Base-by-base conservation (phyloP, 148 eudicot species). In the Camellia sinensis region DNA sequence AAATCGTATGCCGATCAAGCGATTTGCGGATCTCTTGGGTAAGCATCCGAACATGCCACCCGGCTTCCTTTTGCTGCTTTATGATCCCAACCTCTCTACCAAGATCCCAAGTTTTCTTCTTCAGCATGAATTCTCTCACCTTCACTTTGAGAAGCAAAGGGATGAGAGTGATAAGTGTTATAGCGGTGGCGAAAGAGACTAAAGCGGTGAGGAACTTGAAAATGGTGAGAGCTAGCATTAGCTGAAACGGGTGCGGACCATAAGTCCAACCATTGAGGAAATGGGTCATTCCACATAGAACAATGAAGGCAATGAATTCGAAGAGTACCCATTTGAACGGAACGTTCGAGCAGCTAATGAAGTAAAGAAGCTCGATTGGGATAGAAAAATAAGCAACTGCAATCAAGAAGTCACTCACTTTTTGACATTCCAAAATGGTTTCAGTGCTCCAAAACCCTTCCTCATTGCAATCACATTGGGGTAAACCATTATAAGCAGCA, bases 211-310 rank as follows among this genome's bases (percentile, higher is more conserved):
- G 85, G 74, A 90, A 80, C 71, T 95, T 95, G 84, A 91, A 95
- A 56, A 91, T 77, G 22, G 97, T 93, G 17, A 95, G 89, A 9
- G 96, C 90, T 22, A 95, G 88, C 67, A 90, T 83, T 5, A 95
- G 86, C 67, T 90, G 96, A 71, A 95, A 95, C 2, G 89, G 81
- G 65, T 95, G 97, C 0, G 94, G 94, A 3, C 90, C 94, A 14
- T 91, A 95, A 64, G 98, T 92, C 97, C 96, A 93, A 10, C 94
- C 91, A 56, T 91, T 95, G 69, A 95, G 90, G 75, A 95, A 84
- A 88, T 95, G 98, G 44, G 98, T 95, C 93, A 90, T 87, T 22
- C 98, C 98, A 87, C 98, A 95, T 19, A 95, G 94, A 44, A 95
- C 97, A 78, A 95, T 95, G 88, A 95, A 95, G 67, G 94, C 91